Base-by-base conservation (phyloP, 75 land plant species). In the Picea sitchensis region DNA sequence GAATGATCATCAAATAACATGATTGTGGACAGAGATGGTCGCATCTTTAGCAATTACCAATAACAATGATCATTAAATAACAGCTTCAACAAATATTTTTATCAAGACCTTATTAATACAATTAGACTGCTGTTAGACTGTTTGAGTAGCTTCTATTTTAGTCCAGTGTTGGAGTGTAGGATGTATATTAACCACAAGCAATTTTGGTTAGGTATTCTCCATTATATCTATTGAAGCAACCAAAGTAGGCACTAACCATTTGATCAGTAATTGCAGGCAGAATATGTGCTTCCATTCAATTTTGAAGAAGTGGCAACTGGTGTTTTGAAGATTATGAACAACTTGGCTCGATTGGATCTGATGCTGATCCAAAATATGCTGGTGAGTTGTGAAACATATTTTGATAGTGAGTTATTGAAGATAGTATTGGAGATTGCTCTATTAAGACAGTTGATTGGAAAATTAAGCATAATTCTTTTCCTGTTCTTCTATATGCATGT, bases 251-350 rank as follows among this genome's bases (percentile, higher is more conserved):
- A 64, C 47, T 71, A 41, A 18, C 23, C 9, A 71, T n/a, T 71
- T 71, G 36, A 60, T 38, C 30, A 63, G 80, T 21, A 60, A 15
- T 34, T 26, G 30, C 77, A 84, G 87, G 86, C 73, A 26, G 85
- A 88, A 32, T 86, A 83, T 79, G 78, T 83, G 57, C 91, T 96
- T 72, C 99, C 98, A 73, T 88, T 87, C 47, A 96, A 96, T 84
- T 96, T 96, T 86, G 98, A 96, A 73, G 98, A 94, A 85, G 98
- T 90, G 18, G 98, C 99, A 44, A 92, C 91, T 75, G 89, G 91
- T 69, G 98, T 96, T 60, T 82, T 96, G 78, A 92, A 91, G 81
- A 90, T 96, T 61, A 73, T 96, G 81, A 96, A 96, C 83, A 94
- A 91, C 87, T 75, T 94, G 77, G 95, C 99, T 21, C 78, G 90